Evolutionary conservation across 2,329 filamentous ascomycete genomes (phyloP).

Genomic region (Calcarisporium arbuscula): DNA sequence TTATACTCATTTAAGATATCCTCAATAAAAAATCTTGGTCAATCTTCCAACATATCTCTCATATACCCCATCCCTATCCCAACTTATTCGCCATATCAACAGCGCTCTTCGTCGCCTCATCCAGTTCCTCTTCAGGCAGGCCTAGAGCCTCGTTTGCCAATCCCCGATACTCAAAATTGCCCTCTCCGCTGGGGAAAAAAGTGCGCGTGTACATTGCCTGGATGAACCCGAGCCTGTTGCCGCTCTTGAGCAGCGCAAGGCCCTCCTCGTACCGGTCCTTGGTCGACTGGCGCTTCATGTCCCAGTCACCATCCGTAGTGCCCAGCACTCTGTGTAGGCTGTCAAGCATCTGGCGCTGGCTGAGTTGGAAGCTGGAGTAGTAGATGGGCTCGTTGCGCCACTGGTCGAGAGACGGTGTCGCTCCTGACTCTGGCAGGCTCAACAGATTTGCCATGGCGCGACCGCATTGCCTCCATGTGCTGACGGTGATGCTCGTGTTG

Average conservation of each 20-base stretch:
- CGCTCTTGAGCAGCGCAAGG: constrained; percentile 34
- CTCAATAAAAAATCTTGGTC: too few species aligned
- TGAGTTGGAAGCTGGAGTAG: constrained; percentile 50
- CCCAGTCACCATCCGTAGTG: constrained; percentile 55
- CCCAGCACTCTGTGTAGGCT: constrained; percentile 52
- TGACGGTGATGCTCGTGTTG: constrained; percentile 46
- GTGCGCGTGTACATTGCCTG: constrained; percentile 48
- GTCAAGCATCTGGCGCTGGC: constrained; percentile 59
- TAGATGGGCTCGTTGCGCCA: constrained; percentile 42
- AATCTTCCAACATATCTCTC: too few species aligned
- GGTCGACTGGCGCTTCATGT: constrained; percentile 39
- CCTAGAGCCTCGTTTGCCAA: constrained; percentile 46
- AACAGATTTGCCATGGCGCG: constrained; percentile 45
- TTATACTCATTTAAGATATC: too few species aligned
- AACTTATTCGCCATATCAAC: too few species aligned
- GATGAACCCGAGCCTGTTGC: constrained; percentile 33
- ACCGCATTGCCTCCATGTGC: constrained; percentile 54
- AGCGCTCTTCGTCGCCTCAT: constrained; percentile 45
- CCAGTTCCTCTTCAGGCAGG: constrained; percentile 51
- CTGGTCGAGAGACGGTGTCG: constrained; percentile 27
- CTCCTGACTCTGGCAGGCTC: constrained; percentile 28
- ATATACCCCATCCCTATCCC: too few species aligned
- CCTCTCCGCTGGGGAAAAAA: constrained; percentile 40
- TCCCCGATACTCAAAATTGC: constrained; percentile 34
- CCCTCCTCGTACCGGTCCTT: constrained; percentile 39